phyloP scores from a whole-genome alignment of 305 asterid species.

The Solanum hybrid region DNA sequence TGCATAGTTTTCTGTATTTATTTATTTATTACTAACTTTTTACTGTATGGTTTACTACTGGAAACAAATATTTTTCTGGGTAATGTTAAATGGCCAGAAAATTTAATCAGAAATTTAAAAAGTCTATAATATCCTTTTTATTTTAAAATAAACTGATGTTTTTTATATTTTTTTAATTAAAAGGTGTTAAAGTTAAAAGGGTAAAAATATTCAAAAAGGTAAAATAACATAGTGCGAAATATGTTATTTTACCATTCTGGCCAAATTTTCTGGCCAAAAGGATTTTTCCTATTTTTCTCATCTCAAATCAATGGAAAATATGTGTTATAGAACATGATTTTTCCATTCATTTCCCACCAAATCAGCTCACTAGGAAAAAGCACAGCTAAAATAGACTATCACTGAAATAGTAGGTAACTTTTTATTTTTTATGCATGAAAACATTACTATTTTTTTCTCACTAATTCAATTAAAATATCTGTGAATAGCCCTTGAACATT shows the following conservation, averaged over 20 bases:
- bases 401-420: no score
- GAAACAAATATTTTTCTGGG: not conserved
- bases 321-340: not conserved
- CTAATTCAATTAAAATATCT: not conserved
- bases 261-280: no score
- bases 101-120: no score
- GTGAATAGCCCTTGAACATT: not conserved
- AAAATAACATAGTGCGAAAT: no score
- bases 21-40: not conserved
- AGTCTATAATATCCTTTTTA: no score
- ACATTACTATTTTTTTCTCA: not conserved
- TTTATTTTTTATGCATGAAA: not conserved
- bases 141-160: no score
- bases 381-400: no score
- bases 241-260: no score
- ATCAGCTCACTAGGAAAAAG: not conserved
- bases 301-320: not conserved
- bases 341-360: fast-evolving
- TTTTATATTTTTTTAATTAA: no score
- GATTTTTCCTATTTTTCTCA: not conserved
- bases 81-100: no score
- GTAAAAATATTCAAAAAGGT: no score
- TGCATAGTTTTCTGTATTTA: not conserved
- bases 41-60: not conserved
- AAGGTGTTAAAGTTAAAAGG: no score